These are phyloP conservation scores for Ascochyta rabiei DNA, from an alignment of 2,329 filamentous ascomycete species.

Conservation along the genomic window DNA sequence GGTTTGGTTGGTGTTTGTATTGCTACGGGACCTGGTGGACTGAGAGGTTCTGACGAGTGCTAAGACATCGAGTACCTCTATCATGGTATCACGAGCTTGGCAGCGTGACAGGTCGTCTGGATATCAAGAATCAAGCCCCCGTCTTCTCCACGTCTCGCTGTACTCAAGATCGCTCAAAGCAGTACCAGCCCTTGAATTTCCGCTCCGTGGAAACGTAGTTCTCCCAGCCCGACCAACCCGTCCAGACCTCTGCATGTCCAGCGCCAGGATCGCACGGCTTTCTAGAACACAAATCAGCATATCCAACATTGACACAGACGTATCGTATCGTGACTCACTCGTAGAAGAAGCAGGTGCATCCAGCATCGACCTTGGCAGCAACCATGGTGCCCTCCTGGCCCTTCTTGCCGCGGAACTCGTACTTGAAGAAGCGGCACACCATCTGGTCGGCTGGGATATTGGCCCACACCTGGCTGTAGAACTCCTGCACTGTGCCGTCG, in stretches of 20 bases:
- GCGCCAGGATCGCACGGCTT: not conserved
- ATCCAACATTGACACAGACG: not conserved
- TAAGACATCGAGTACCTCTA: too few species aligned
- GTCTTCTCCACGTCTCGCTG: too few species aligned
- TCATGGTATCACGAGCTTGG: too few species aligned
- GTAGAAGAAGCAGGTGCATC: constrained; percentile 16
- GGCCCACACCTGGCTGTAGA: constrained; percentile 16
- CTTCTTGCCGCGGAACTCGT: constrained; percentile 12
- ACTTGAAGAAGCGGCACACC: constrained; percentile 12
- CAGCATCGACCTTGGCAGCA: constrained; percentile 8
- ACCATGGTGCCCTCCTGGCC: constrained; percentile 9
- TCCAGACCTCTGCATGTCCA: constrained; percentile 3
- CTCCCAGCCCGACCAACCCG: constrained; percentile 7
- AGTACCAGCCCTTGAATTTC: constrained; percentile 15
- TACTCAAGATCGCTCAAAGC: constrained; percentile 2
- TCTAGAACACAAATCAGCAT: not conserved
- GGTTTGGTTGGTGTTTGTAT: too few species aligned
- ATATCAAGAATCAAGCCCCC: not conserved
- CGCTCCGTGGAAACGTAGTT: constrained; percentile 7
- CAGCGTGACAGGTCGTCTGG: not conserved
- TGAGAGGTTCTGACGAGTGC: too few species aligned
- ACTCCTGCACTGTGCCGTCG: constrained; percentile 8
- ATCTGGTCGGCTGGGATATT: not conserved
- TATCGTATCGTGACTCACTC: not conserved
- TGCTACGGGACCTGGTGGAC: too few species aligned